Evolutionary conservation across 2,329 filamentous ascomycete species (phyloP).

Genomic region (Ophiocordyceps australis): DNA sequence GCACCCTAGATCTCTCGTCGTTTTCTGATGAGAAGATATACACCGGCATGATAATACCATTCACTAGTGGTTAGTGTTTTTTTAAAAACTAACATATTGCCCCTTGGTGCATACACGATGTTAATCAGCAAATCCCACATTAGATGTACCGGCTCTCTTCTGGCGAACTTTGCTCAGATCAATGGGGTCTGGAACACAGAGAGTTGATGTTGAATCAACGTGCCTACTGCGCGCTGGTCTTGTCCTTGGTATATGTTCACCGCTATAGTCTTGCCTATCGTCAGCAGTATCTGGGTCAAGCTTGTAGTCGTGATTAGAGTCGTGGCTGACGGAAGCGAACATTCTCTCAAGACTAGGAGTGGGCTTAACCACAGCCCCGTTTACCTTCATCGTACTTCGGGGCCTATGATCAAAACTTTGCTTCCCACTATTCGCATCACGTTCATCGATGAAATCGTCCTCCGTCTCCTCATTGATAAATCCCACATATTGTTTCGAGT

Average conservation of each 20-base stretch:
- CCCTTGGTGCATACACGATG: too few relatives aligned
- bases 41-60: neutral
- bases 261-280: neutral
- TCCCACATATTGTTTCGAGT: conserved; percentile 1
- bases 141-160: neutral
- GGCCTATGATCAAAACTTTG: too few relatives aligned
- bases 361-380: neutral
- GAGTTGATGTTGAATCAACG: too few relatives aligned
- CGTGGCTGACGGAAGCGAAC: too few relatives aligned
- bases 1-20: neutral
- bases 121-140: neutral
- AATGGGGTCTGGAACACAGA: neutral
- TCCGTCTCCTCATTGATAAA: conserved; percentile 1
- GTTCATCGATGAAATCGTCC: too few relatives aligned
- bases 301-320: too few relatives aligned
- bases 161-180: neutral
- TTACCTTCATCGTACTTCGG: neutral
- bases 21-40: neutral
- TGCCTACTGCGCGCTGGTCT: too few relatives aligned
- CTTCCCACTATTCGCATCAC: too few relatives aligned
- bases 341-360: neutral
- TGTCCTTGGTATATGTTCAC: too few relatives aligned
- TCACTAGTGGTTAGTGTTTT: neutral
- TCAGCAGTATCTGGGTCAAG: too few relatives aligned
- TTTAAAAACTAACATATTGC: too few relatives aligned